Evolutionary conservation across 768 basidiomycete species (phyloP), one percentile per base, ranked within the genome.

Genomic region (Infundibulicybe gibba): DNA sequence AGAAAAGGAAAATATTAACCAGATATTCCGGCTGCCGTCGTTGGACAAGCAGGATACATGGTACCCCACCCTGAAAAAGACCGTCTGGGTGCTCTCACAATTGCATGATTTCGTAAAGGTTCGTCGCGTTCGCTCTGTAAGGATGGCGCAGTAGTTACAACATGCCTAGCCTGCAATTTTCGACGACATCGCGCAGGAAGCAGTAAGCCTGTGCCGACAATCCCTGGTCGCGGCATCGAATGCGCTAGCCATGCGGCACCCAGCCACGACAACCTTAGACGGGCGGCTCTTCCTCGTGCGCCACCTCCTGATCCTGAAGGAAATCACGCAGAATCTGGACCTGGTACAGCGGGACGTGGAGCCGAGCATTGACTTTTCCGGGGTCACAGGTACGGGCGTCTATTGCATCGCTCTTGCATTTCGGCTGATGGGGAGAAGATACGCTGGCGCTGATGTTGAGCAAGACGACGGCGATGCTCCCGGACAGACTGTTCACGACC

Each of bases 121-220:
- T 60, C 32, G 74, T 30, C 32, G 19, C 2, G 32, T 39, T 31
- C 48, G 6, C 13, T 19, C 49, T 3, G 3, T 10, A n/a, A 38
- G 5, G 42, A 41, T 14, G n/a, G 42, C 21, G 21, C 34, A 13
- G 32, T 40, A 33, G 31, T 33, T 33, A 34, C 30, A 14, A 38
- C 32, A 44, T 32, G 46, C 43, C 44, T 49, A 98, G 94, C 85
- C 90, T n/a, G 86, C 83, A 1, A 94, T 97, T 48, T 99, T 97
- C 49, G 89, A 94, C 56, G 97, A 99, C 62, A 89, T 98, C 34
- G 94, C 95, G 0, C 90, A 94, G 66, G 94, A 97, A 67, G 91
- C 94, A 0, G 76, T 97, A 30, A 74, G 77, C 11, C 70, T 92
- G 3, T 95, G 94, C 61, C 80, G 85, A 32, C 77, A 85, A 49